A percentile compares a stretch with the other conserved stretches of the same genome.
Conservation (phyloP, 2,329 filamentous ascomycete species). For the Thielaviopsis ethacetica region DNA sequence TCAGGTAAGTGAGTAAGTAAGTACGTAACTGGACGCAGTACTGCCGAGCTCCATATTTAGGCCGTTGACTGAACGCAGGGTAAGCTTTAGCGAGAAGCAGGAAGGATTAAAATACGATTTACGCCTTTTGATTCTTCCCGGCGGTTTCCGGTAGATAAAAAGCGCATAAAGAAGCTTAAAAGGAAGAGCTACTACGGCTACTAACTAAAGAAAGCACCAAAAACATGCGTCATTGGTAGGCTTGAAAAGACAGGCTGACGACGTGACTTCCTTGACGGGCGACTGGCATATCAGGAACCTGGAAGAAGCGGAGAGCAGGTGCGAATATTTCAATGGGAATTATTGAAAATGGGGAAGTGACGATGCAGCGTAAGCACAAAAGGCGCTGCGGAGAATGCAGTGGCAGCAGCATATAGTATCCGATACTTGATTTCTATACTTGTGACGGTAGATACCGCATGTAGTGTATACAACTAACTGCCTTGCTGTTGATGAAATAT, state of each 20-base stretch:
- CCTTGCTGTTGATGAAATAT: not conserved
- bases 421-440: too few relatives aligned
- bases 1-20: not conserved
- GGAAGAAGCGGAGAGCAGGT: not conserved
- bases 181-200: not conserved
- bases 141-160: not conserved
- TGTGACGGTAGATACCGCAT: not conserved
- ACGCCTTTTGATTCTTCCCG: not conserved
- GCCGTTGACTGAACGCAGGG: not conserved
- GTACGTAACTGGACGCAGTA: not conserved
- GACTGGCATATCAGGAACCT: not conserved
- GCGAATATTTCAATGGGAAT: too few relatives aligned
- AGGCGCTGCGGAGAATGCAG: too few relatives aligned
- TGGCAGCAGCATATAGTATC: not conserved
- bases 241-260: not conserved
- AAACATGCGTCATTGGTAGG: not conserved
- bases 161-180: not conserved
- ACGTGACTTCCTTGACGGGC: not conserved
- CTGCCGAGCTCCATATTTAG: not conserved
- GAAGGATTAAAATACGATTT: not conserved
- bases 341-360: not conserved
- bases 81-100: not conserved
- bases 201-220: not conserved
- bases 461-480: not conserved
- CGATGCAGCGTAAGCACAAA: not conserved